Conservation (phyloP, 805 yeast species). For the Danielozyma ontarioensis region DNA sequence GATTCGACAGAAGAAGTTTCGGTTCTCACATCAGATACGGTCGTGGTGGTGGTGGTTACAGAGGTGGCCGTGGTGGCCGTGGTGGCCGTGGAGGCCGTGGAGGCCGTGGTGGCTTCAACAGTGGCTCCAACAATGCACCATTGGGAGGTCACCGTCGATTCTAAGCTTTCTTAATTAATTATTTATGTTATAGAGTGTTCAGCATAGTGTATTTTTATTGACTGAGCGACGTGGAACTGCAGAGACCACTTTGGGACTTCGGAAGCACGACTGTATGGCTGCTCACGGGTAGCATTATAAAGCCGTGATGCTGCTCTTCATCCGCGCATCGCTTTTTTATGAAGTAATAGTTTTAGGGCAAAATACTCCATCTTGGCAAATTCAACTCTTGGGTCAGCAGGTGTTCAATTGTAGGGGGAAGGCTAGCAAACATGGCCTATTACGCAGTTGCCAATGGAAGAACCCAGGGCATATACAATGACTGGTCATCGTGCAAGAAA, state of each 20-base stretch:
- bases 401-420: no score
- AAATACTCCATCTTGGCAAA: no score
- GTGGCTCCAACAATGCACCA: slow-evolving; percentile 49
- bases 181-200: neutral
- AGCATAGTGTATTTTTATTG: no score
- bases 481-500: slow-evolving; percentile 54
- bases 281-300: no score
- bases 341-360: no score
- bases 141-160: slow-evolving; percentile 44
- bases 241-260: no score
- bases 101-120: slow-evolving; percentile 33
- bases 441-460: slow-evolving; percentile 38
- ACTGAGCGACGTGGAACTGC: no score
- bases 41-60: slow-evolving; percentile 52
- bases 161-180: slow-evolving; percentile 8
- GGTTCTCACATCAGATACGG: slow-evolving; percentile 56
- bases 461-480: slow-evolving; percentile 47
- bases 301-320: no score
- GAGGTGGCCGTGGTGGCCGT: slow-evolving; percentile 46
- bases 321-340: no score
- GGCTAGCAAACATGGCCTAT: no score
- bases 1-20: slow-evolving; percentile 60
- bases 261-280: no score
- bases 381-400: no score
- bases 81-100: slow-evolving; percentile 47